phyloP scores from a whole-genome alignment of 2,329 filamentous ascomycete species.

The Colletotrichum musae region DNA sequence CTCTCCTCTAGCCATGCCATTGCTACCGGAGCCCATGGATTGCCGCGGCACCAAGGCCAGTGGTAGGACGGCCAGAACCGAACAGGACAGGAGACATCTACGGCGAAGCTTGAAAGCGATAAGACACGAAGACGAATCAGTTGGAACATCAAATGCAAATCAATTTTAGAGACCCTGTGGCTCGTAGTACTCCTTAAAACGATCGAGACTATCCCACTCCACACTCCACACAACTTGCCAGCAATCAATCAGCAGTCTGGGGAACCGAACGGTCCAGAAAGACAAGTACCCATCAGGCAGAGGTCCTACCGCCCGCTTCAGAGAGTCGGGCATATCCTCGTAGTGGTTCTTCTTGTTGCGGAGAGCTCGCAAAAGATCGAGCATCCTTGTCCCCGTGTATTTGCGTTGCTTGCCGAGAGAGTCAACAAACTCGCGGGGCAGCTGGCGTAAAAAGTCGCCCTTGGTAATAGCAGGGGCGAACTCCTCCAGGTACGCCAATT shows the following conservation, averaged over 20 bases:
- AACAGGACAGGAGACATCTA: not conserved
- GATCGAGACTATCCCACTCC: conserved; percentile 72
- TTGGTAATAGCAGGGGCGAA: conserved; percentile 69
- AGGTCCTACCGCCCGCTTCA: conserved; percentile 79
- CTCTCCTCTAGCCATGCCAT: too few relatives aligned
- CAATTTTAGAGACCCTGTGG: conserved; percentile 55
- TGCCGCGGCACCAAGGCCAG: too few relatives aligned
- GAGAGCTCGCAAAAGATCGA: conserved; percentile 90
- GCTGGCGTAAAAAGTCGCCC: conserved; percentile 82
- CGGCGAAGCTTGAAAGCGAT: not conserved
- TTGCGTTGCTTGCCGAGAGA: conserved; percentile 94
- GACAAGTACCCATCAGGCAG: conserved; percentile 85
- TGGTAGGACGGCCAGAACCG: too few relatives aligned
- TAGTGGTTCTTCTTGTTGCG: conserved; percentile 99
- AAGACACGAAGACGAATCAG: not conserved
- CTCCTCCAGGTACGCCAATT: conserved; percentile 72
- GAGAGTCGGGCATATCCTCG: conserved; percentile 89
- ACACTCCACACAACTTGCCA: conserved; percentile 81
- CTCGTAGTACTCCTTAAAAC: conserved; percentile 81
- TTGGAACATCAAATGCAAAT: not conserved
- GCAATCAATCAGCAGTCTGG: conserved; percentile 82
- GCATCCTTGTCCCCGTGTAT: conserved; percentile 86
- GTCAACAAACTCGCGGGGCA: conserved; percentile 88
- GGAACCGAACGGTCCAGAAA: conserved; percentile 88
- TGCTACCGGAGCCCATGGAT: too few relatives aligned